Conservation (phyloP, 768 basidiomycete genomes). For the Tylopilus balloui region DNA sequence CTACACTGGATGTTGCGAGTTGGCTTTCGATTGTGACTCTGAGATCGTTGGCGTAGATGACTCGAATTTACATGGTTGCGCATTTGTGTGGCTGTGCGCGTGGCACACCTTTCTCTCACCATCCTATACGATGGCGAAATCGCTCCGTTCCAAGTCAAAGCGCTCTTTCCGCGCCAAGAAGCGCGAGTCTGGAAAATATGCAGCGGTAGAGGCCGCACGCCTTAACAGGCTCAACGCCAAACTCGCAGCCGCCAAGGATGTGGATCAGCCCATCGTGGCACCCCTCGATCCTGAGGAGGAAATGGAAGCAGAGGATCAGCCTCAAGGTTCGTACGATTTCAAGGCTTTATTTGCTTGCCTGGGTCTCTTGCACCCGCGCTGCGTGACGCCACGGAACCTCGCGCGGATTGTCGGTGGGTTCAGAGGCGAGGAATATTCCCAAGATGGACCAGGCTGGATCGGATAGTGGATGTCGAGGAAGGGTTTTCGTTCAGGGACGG, state of each 20-base stretch:
- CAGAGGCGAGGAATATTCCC: neutral
- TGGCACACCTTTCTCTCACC: neutral
- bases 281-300: slow-evolving; percentile 31
- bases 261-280: slow-evolving; percentile 26
- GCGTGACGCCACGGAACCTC: slow-evolving; percentile 33
- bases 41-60: neutral
- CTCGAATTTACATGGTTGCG: neutral
- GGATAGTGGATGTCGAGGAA: neutral
- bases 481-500: neutral
- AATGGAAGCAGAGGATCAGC: slow-evolving; percentile 28
- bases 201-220: slow-evolving; percentile 72
- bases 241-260: slow-evolving; percentile 45
- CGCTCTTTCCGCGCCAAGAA: slow-evolving; percentile 75
- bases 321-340: slow-evolving; percentile 55
- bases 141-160: slow-evolving; percentile 76
- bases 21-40: neutral
- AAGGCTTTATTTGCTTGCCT: slow-evolving; percentile 35
- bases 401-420: slow-evolving; percentile 26
- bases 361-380: slow-evolving; percentile 56
- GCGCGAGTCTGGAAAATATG: slow-evolving; percentile 69
- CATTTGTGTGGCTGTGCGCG: neutral
- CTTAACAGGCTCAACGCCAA: slow-evolving; percentile 67
- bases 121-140: slow-evolving; percentile 60
- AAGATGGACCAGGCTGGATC: neutral
- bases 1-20: no score